phyloP scores from a whole-genome alignment of 768 basidiomycete genomes.

The Termitomyces sp. region DNA sequence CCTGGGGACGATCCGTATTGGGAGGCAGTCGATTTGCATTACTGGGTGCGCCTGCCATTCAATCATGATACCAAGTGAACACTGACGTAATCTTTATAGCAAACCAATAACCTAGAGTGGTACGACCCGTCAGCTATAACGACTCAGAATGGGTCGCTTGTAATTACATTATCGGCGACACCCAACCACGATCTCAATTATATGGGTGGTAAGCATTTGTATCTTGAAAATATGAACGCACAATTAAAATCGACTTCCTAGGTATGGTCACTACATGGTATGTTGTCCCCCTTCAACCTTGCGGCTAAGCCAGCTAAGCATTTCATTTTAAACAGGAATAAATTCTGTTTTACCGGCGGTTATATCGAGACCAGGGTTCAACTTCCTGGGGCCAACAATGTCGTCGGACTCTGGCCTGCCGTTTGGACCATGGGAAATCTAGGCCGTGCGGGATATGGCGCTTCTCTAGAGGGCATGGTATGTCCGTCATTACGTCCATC shows the following conservation, averaged over 20 bases:
- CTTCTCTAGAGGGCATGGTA: conserved; percentile 77
- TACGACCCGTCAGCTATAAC: conserved; percentile 81
- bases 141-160: conserved; percentile 68
- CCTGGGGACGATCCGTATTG: conserved; percentile 84
- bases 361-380: conserved; percentile 63
- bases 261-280: conserved; percentile 45
- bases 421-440: conserved; percentile 76
- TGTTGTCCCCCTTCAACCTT: neutral
- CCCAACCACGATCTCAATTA: conserved; percentile 68
- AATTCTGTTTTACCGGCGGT: conserved; percentile 88
- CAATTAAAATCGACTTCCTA: conserved; percentile 27
- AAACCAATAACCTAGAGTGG: conserved; percentile 77
- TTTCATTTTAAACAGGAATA: conserved; percentile 53
- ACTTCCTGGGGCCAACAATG: conserved; percentile 63
- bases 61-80: neutral
- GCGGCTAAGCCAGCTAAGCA: conserved; percentile 25
- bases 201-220: conserved; percentile 51
- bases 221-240: conserved; percentile 10
- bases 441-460: conserved; percentile 81
- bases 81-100: conserved; percentile 29
- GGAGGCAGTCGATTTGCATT: conserved; percentile 78
- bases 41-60: conserved; percentile 49
- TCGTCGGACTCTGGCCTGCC: conserved; percentile 76
- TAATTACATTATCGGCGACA: conserved; percentile 66
- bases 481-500: conserved; percentile 14